A percentile compares a stretch with the other conserved stretches of the same genome.
Evolutionary conservation across 139 green algal species (phyloP).

Genomic region (Chlorella sorokiniana): DNA sequence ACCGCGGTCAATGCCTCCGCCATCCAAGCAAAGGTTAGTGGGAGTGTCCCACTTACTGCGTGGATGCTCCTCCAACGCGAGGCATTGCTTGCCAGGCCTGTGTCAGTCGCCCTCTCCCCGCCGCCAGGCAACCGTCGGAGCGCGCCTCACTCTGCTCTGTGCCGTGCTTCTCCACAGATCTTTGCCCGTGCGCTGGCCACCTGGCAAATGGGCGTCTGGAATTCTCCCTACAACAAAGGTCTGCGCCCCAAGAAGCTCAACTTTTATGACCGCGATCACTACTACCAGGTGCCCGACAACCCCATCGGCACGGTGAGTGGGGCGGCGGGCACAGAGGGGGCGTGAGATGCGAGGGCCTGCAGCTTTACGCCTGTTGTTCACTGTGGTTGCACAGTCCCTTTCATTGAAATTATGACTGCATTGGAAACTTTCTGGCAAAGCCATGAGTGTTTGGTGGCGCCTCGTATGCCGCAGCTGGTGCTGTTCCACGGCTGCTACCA

Average conservation of each 20-base stretch:
- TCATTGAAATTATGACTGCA: no score
- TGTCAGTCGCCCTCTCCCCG: no score
- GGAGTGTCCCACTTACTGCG: neutral
- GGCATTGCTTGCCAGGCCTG: no score
- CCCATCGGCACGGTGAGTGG: slow-evolving; percentile 18
- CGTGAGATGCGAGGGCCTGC: no score
- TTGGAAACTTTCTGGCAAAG: no score
- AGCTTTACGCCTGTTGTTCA: no score
- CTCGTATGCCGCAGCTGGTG: neutral
- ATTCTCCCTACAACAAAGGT: slow-evolving; percentile 11
- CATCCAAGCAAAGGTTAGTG: slow-evolving; percentile 5
- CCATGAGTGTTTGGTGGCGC: neutral
- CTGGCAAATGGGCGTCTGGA: slow-evolving; percentile 18
- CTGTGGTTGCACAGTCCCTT: no score
- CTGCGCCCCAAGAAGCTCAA: neutral
- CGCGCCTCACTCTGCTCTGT: neutral
- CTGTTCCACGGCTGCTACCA: slow-evolving; percentile 34
- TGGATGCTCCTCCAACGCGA: no score
- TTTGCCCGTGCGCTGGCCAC: slow-evolving; percentile 3
- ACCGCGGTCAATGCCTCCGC: neutral
- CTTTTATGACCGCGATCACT: slow-evolving; percentile 20
- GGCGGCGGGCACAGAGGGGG: neutral
- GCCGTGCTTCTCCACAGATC: neutral
- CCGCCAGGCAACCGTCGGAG: neutral
- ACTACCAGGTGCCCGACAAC: slow-evolving; percentile 15